Evolutionary conservation across 345 rosid genomes (phyloP).

Genomic region (Brassica juncea): DNA sequence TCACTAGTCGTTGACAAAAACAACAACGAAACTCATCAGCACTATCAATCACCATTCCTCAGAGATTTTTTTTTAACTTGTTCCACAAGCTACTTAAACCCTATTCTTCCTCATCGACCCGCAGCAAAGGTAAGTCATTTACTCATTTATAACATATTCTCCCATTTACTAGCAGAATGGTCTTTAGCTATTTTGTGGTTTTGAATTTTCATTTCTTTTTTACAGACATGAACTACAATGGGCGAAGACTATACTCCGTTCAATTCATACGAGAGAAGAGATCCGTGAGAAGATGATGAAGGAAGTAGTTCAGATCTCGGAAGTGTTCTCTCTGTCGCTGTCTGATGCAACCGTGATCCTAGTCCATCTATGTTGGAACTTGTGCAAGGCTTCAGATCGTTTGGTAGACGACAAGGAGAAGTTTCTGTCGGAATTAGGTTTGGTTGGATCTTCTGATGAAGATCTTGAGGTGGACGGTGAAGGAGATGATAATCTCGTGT

Average conservation of each 20-base stretch:
- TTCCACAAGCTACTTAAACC: not conserved
- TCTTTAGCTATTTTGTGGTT: not conserved
- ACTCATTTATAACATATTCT: not conserved
- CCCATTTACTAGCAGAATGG: not conserved
- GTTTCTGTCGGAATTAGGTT: not conserved
- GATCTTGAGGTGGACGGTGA: not conserved
- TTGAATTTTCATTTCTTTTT: not conserved
- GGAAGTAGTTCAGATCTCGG: not conserved
- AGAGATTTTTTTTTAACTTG: not conserved
- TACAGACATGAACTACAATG: not conserved
- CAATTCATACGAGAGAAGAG: not conserved
- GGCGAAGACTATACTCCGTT: not conserved
- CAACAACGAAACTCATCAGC: not conserved
- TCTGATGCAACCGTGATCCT: not conserved
- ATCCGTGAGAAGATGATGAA: not conserved
- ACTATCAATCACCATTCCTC: not conserved
- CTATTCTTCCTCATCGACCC: not conserved
- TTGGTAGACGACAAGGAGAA: not conserved
- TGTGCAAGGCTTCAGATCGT: not conserved
- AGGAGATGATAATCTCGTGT: constrained; percentile 11
- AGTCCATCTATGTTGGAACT: not conserved
- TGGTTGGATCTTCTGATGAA: not conserved
- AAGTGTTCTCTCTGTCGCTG: not conserved
- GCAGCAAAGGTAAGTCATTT: not conserved
- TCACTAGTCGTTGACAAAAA: not conserved